Base-by-base conservation (phyloP, 2,329 filamentous ascomycete genomes). In the Sporothrix variecibatus region DNA sequence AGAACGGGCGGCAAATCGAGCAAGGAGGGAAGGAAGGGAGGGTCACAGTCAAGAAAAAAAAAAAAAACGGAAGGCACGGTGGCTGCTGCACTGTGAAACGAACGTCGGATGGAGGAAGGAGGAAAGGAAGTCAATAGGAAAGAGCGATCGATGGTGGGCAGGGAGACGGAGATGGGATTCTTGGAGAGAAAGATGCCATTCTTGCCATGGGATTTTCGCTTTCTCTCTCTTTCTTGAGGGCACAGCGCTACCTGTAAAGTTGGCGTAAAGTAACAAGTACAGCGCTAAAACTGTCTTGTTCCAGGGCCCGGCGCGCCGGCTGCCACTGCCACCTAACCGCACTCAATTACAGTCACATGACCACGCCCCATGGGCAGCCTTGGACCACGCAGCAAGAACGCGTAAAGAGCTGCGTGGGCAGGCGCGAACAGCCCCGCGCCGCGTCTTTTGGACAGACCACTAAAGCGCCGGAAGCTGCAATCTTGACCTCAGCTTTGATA, bases 101-200 rank as follows among this genome's bases (percentile, higher is more conserved):
- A 60, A 9, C 17, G 56, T 23, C 60, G 60, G 60, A 65, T 43
- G 60, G 60, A 43, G 20, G 60, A 64, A 43, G 34, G 60, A 40
- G 60, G 20, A 51, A 46, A n/a, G 38, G 38, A 28, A 26, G 3
- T 49, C 5, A 31, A 28, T 1, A 28, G 15, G 23, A 23, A 65
- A 38, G 20, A 9, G 60, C 56, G 56, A 51, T 17, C 46, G 15
- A 64, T 64, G 60, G 60, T 64, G 34, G 20, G 34, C 60, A 64
- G 60, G 60, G 34, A 40, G 60, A 64, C 60, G n/a, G 20, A 43
- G 34, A 43, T 65, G 60, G 60, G 34, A 65, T 65, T 65, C 60
- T 65, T 65, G 20, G 8, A 43, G n/a, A 23, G 34, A 49, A 40
- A 64, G 60, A 65, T 65, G 60, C 60, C 34, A 65, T 65, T 43